Evolutionary conservation across 805 yeast genomes (phyloP).

Genomic region (Wickerhamiella australiensis): DNA sequence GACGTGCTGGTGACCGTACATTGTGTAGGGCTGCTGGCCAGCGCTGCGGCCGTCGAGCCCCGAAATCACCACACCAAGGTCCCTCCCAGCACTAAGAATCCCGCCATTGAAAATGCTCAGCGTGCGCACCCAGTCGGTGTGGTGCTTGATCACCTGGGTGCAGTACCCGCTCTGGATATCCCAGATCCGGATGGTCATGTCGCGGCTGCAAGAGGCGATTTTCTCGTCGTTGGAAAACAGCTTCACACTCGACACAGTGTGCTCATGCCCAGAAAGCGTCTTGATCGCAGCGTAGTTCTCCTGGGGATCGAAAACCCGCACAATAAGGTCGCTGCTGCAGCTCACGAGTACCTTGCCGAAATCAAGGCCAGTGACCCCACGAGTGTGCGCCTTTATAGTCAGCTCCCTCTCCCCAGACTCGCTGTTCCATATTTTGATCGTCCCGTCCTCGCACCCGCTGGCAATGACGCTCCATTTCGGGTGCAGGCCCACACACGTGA

Average conservation of each 20-base stretch:
- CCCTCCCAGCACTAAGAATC: conserved; percentile 18
- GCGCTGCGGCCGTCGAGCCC: conserved; percentile 22
- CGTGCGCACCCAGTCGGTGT: conserved; percentile 78
- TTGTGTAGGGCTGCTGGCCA: conserved; percentile 56
- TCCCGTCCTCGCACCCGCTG: conserved; percentile 62
- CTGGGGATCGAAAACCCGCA: conserved; percentile 57
- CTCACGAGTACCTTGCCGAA: conserved; percentile 45
- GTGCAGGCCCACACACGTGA: conserved; percentile 57
- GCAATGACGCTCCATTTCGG: conserved; percentile 57
- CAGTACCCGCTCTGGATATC: conserved; percentile 56
- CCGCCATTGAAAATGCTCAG: conserved; percentile 31
- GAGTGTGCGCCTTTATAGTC: conserved; percentile 63
- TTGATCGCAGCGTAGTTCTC: conserved; percentile 34
- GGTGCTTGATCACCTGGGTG: conserved; percentile 55
- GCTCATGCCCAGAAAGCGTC: conserved; percentile 76
- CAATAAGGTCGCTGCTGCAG: conserved; percentile 39
- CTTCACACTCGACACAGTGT: conserved; percentile 55
- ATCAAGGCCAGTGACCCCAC: conserved; percentile 45
- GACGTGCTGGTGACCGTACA: conserved; percentile 69
- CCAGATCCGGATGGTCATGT: conserved; percentile 77
- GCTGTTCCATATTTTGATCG: conserved; percentile 60
- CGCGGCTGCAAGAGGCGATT: conserved; percentile 69
- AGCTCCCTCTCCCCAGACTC: conserved; percentile 50
- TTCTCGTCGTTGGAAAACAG: conserved; percentile 34
- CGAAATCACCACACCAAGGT: conserved; percentile 13